Evolutionary conservation across 1,139 yeast genomes (phyloP).

Genomic region (Yamadazyma siamensis): DNA sequence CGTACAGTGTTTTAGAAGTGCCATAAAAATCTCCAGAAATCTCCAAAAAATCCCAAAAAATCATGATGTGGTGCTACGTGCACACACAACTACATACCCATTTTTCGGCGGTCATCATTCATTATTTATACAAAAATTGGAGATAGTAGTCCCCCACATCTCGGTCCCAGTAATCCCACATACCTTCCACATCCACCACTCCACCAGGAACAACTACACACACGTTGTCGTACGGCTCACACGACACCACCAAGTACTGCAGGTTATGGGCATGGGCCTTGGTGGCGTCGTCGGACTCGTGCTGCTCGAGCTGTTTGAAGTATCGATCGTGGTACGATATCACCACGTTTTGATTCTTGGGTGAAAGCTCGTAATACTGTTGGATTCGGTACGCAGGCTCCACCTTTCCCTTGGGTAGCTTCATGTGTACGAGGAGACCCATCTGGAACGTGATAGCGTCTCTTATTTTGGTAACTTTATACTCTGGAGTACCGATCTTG

Average conservation of each 20-base stretch:
- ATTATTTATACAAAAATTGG: constrained; percentile 55
- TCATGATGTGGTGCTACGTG: too few species aligned
- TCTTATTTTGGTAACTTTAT: constrained; percentile 62
- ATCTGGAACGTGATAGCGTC: constrained; percentile 53
- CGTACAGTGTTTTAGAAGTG: too few species aligned
- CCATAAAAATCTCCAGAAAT: too few species aligned
- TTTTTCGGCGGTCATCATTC: constrained; percentile 1
- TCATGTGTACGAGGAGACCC: constrained; percentile 61
- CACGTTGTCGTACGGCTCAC: constrained; percentile 80
- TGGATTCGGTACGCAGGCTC: constrained; percentile 69
- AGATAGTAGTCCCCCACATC: constrained; percentile 67
- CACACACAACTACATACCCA: neutral
- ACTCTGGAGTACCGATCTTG: constrained; percentile 72
- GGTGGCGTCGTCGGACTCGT: constrained; percentile 17
- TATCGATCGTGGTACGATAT: constrained; percentile 20
- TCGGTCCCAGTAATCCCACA: constrained; percentile 71
- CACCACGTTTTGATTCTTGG: constrained; percentile 32
- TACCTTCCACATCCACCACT: constrained; percentile 46
- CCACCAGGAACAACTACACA: constrained; percentile 66
- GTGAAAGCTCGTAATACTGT: constrained; percentile 68
- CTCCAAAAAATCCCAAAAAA: too few species aligned
- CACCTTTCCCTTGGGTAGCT: constrained; percentile 47
- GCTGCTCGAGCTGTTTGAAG: constrained; percentile 10
- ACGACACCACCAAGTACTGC: constrained; percentile 74
- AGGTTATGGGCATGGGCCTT: constrained; percentile 15